Conservation (phyloP, 345 rosid genomes). For the Bruguiera parviflora region DNA sequence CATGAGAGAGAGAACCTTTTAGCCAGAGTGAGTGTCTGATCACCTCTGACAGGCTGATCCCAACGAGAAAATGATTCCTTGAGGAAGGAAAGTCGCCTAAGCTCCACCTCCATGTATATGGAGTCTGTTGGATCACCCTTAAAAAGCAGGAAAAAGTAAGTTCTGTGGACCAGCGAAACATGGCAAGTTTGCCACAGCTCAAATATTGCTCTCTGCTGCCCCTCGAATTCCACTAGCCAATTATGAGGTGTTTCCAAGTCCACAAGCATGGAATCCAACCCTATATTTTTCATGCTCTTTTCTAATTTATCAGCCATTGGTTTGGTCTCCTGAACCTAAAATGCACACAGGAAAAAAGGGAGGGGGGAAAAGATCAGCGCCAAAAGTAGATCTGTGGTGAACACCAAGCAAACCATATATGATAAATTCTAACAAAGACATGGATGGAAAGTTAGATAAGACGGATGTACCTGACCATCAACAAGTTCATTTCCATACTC, state of each 20-base stretch:
- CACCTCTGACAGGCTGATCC: slow-evolving; percentile 50
- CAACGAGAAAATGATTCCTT: slow-evolving; percentile 69
- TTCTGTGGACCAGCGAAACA: slow-evolving; percentile 84
- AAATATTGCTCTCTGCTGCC: slow-evolving; percentile 54
- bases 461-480: slow-evolving; percentile 37
- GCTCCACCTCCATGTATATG: slow-evolving; percentile 87
- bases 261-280: slow-evolving; percentile 61
- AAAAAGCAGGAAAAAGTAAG: slow-evolving; percentile 91
- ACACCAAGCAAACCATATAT: background rate
- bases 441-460: background rate
- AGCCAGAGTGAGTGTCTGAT: slow-evolving; percentile 53
- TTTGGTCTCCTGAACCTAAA: slow-evolving; percentile 34
- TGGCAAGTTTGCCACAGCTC: slow-evolving; percentile 89
- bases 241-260: slow-evolving; percentile 33
- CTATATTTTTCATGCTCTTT: slow-evolving; percentile 50
- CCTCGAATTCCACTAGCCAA: slow-evolving; percentile 72
- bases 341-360: background rate
- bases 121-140: slow-evolving; percentile 87
- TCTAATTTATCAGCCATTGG: slow-evolving; percentile 29
- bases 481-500: slow-evolving; percentile 45
- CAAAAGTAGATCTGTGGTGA: slow-evolving; percentile 6
- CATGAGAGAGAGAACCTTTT: slow-evolving; percentile 53
- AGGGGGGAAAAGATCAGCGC: background rate
- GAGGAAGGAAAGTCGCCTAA: slow-evolving; percentile 79
- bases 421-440: background rate